Evolutionary conservation across 306 rosid genomes (phyloP).

Genomic region (Gastrolobium villosum): DNA sequence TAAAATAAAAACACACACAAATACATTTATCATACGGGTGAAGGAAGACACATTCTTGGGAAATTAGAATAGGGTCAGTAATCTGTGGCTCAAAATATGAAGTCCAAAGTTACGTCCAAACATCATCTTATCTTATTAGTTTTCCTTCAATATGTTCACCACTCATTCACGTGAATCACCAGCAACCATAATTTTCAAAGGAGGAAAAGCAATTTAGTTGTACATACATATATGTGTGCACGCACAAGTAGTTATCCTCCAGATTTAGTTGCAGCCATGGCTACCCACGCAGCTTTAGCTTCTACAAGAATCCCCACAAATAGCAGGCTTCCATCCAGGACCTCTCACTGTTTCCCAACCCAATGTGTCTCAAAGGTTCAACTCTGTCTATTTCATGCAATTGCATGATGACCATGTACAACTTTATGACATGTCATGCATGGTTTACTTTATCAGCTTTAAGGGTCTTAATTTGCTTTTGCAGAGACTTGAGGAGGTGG

Average conservation of each 20-base stretch:
- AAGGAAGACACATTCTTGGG: slow-evolving; percentile 45
- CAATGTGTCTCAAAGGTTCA: slow-evolving; percentile 68
- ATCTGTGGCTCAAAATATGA: slow-evolving; percentile 59
- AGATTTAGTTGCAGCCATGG: slow-evolving; percentile 66
- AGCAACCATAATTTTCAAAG: slow-evolving; percentile 43
- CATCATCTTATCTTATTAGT: slow-evolving; percentile 62
- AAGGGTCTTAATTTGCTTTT: slow-evolving; percentile 26
- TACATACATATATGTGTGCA: too few relatives aligned
- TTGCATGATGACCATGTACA: too few relatives aligned
- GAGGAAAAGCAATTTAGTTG: neutral
- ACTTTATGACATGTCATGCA: too few relatives aligned
- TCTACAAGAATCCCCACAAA: slow-evolving; percentile 69
- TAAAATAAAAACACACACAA: too few relatives aligned
- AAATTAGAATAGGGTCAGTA: slow-evolving; percentile 17
- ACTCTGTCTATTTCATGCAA: too few relatives aligned
- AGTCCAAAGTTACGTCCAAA: slow-evolving; percentile 5
- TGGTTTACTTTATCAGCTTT: neutral
- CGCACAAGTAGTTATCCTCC: neutral
- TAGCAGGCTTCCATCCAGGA: slow-evolving; percentile 72
- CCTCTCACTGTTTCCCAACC: slow-evolving; percentile 59
- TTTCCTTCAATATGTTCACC: slow-evolving; percentile 59
- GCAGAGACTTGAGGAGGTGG: slow-evolving; percentile 75
- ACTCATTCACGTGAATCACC: slow-evolving; percentile 52
- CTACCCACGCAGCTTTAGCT: slow-evolving; percentile 83
- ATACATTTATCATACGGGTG: neutral